Evolutionary conservation across 805 yeast genomes (phyloP).

Genomic region (Ogataea sp.): DNA sequence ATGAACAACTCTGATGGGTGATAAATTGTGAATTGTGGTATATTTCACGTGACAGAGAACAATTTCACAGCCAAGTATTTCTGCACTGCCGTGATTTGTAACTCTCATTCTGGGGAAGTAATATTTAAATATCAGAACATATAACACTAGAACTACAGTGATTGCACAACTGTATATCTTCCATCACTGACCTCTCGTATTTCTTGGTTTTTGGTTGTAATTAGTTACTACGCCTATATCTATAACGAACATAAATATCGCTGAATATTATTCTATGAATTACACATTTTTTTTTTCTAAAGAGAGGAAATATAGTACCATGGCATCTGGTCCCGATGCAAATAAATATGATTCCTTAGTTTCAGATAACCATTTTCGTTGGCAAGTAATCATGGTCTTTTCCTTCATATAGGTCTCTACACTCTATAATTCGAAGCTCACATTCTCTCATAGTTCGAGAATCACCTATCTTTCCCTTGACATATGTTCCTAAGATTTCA

Average conservation of each 20-base stretch:
- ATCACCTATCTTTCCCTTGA: constrained; percentile 48
- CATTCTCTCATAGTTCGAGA: constrained; percentile 56
- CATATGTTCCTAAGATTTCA: constrained; percentile 27
- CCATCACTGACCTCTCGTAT: too few relatives aligned
- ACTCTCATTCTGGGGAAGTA: too few relatives aligned
- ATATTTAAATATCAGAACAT: too few relatives aligned
- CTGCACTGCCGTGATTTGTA: constrained; percentile 1
- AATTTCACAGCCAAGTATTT: background rate
- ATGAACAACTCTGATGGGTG: too few relatives aligned
- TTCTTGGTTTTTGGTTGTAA: too few relatives aligned
- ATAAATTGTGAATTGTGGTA: background rate
- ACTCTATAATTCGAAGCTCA: constrained; percentile 63
- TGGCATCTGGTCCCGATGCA: too few relatives aligned
- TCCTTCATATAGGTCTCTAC: constrained; percentile 30
- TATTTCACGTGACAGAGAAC: background rate
- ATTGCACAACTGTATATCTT: background rate
- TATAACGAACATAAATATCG: too few relatives aligned
- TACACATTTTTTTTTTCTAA: too few relatives aligned
- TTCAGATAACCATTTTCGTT: background rate
- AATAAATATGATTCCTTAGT: background rate
- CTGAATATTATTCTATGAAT: too few relatives aligned
- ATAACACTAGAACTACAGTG: too few relatives aligned
- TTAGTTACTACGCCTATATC: too few relatives aligned
- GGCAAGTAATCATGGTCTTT: constrained; percentile 7
- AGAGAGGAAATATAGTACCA: too few relatives aligned